These are phyloP conservation scores for Silybum marianum DNA, from an alignment of 129 eudicot genomes.

Conservation along the genomic window DNA sequence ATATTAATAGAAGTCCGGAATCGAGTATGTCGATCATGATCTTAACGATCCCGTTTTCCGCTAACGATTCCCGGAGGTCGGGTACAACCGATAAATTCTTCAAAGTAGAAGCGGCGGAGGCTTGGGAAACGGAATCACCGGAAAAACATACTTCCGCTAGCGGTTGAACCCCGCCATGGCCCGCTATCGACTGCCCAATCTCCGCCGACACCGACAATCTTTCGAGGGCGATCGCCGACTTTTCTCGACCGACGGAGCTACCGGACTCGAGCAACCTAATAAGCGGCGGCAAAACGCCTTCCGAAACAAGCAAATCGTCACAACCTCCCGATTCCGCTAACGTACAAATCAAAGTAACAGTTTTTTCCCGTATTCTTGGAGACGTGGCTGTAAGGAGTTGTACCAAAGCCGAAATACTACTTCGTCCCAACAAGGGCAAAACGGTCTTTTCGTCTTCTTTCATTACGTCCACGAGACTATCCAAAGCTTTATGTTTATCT, in stretches of 20 bases:
- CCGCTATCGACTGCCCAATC: slow-evolving; percentile 64
- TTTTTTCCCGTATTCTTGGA: slow-evolving; percentile 70
- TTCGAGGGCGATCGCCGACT: slow-evolving; percentile 82
- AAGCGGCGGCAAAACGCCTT: slow-evolving; percentile 82
- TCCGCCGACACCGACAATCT: slow-evolving; percentile 69
- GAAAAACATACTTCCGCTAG: slow-evolving; percentile 58
- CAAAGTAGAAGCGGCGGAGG: slow-evolving; percentile 75
- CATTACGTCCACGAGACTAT: slow-evolving; percentile 66
- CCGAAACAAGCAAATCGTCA: slow-evolving; percentile 83
- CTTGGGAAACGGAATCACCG: slow-evolving; percentile 76
- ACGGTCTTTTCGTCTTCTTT: slow-evolving; percentile 79
- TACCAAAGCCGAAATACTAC: slow-evolving; percentile 71
- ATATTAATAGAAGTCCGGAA: slow-evolving; percentile 50
- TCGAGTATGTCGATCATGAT: slow-evolving; percentile 72
- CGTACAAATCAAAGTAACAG: slow-evolving; percentile 68
- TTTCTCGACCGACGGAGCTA: slow-evolving; percentile 65
- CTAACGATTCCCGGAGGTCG: slow-evolving; percentile 57
- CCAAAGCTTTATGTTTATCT: slow-evolving; percentile 78
- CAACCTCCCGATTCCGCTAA: slow-evolving; percentile 73
- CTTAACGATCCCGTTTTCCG: slow-evolving; percentile 66
- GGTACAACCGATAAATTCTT: slow-evolving; percentile 73
- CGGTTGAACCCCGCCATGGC: slow-evolving; percentile 84
- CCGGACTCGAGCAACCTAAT: slow-evolving; percentile 82
- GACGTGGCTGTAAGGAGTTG: slow-evolving; percentile 82
- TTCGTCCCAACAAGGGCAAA: slow-evolving; percentile 64